A percentile compares a stretch with the other conserved stretches of the same genome.
These are phyloP conservation scores for Dichotomocladium elegans DNA, from an alignment of 371 early-diverging fungal genomes.

Conservation along the genomic window DNA sequence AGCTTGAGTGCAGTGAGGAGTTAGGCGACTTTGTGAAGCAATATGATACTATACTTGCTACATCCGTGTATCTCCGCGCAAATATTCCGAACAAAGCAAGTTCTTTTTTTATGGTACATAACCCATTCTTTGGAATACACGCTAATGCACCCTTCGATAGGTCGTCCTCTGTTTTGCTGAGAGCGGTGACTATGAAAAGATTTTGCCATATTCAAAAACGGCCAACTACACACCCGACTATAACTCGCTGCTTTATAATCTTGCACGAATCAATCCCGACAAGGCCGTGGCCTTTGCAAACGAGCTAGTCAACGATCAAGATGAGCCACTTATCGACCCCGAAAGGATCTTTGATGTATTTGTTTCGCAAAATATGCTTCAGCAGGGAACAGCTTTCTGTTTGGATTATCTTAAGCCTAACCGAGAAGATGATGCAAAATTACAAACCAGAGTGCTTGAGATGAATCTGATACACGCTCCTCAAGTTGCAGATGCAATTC, in stretches of 20 bases:
- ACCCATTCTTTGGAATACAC: not conserved
- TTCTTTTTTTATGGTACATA: no score
- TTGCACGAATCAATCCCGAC: conserved; percentile 88
- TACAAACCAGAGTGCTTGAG: conserved; percentile 95
- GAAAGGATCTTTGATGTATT: conserved; percentile 89
- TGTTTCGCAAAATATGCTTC: conserved; percentile 86
- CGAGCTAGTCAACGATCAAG: conserved; percentile 77
- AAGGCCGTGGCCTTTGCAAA: conserved; percentile 94
- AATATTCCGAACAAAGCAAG: conserved; percentile 80
- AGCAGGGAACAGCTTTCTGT: conserved; percentile 94
- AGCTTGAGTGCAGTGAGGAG: conserved; percentile 95
- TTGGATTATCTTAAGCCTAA: conserved; percentile 93
- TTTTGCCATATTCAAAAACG: conserved; percentile 91
- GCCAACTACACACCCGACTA: conserved; percentile 94
- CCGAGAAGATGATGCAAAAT: conserved; percentile 81
- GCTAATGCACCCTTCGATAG: conserved; percentile 5
- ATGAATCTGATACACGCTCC: conserved; percentile 96
- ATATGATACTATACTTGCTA: conserved; percentile 82
- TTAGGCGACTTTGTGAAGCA: conserved; percentile 96
- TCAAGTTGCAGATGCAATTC: conserved; percentile 97
- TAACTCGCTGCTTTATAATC: conserved; percentile 79
- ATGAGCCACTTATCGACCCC: conserved; percentile 77
- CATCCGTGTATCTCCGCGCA: conserved; percentile 93
- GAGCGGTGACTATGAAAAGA: conserved; percentile 92
- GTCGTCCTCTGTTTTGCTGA: conserved; percentile 95